These are phyloP conservation scores for Harrya chromipes DNA, from an alignment of 768 basidiomycete species.

Conservation along the genomic window DNA sequence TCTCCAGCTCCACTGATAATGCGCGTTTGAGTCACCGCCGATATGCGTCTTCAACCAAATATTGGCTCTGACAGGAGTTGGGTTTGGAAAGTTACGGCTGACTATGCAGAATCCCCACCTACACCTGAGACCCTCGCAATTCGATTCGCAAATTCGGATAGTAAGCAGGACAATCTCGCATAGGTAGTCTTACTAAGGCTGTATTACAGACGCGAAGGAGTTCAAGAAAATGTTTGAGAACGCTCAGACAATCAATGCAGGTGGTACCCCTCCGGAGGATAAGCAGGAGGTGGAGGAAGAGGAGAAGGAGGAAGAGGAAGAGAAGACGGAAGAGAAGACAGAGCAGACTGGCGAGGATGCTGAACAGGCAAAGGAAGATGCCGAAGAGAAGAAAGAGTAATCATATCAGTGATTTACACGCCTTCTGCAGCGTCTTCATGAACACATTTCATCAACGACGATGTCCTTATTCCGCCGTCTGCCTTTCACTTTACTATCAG, in stretches of 20 bases:
- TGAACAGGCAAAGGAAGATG: conserved; percentile 35
- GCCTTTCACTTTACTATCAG: conserved; percentile 10
- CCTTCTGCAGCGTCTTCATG: conserved; percentile 10
- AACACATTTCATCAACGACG: conserved; percentile 9
- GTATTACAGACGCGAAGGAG: conserved; percentile 59
- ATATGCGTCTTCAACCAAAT: conserved; percentile 96
- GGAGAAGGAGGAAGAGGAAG: conserved; percentile 26
- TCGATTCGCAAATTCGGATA: conserved; percentile 95
- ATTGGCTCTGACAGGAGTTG: conserved; percentile 98
- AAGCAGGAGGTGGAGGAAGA: conserved; percentile 23
- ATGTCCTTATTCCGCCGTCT: conserved; percentile 1
- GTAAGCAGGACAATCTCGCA: conserved; percentile 46
- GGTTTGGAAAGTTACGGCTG: conserved; percentile 98
- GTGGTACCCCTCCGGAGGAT: conserved; percentile 25
- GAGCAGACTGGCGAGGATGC: conserved; percentile 30
- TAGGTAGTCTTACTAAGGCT: conserved; percentile 27
- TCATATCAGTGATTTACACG: not conserved
- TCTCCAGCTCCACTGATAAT: conserved; percentile 3
- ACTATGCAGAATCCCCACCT: conserved; percentile 88
- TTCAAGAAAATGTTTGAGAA: conserved; percentile 91
- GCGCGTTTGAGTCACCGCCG: conserved; percentile 60
- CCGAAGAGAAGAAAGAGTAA: conserved; percentile 34
- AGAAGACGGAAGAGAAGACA: conserved; percentile 27
- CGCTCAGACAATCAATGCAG: conserved; percentile 67
- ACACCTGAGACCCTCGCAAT: conserved; percentile 96